Evolutionary conservation across 2,329 filamentous ascomycete genomes (phyloP).

Genomic region (Cladobotryum mycophilum): DNA sequence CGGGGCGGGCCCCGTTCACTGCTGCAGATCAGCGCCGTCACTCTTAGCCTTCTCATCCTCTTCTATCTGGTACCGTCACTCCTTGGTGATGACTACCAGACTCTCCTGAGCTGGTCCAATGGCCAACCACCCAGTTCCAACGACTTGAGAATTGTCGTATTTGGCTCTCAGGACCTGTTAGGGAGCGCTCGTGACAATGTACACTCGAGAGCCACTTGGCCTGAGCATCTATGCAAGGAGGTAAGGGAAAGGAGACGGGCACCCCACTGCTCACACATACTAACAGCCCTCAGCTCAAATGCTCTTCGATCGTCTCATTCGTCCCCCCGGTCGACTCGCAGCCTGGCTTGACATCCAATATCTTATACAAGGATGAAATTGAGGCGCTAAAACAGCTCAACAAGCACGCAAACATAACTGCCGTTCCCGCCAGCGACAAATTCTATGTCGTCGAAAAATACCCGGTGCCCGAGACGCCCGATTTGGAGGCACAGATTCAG

Average conservation of each 20-base stretch:
- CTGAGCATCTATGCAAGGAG: slow-evolving; percentile 42
- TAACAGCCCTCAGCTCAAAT: slow-evolving; percentile 33
- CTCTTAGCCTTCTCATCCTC: slow-evolving; percentile 23
- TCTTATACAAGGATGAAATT: slow-evolving; percentile 40
- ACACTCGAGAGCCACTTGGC: slow-evolving; percentile 34
- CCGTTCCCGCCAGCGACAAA: slow-evolving; percentile 37
- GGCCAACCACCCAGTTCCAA: slow-evolving; percentile 20
- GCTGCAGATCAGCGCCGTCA: slow-evolving; percentile 20
- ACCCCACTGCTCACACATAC: not conserved
- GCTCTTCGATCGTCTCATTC: slow-evolving; percentile 40
- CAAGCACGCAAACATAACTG: slow-evolving; percentile 23
- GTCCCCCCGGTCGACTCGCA: slow-evolving; percentile 37
- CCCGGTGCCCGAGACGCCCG: slow-evolving; percentile 34
- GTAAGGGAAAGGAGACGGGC: slow-evolving; percentile 24
- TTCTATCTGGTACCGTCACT: slow-evolving; percentile 19
- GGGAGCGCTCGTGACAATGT: slow-evolving; percentile 30
- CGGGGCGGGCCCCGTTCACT: slow-evolving; percentile 28
- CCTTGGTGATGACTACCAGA: slow-evolving; percentile 19
- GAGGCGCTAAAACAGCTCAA: slow-evolving; percentile 31
- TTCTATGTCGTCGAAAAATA: slow-evolving; percentile 38
- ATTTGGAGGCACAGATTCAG: slow-evolving; percentile 39
- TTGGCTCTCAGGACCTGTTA: slow-evolving; percentile 43
- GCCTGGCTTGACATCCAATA: slow-evolving; percentile 47
- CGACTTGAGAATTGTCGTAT: slow-evolving; percentile 44
- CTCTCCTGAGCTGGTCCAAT: slow-evolving; percentile 17